phyloP scores from a whole-genome alignment of 1,284 basidiomycete species.

The Apiotrichum gamsii region DNA sequence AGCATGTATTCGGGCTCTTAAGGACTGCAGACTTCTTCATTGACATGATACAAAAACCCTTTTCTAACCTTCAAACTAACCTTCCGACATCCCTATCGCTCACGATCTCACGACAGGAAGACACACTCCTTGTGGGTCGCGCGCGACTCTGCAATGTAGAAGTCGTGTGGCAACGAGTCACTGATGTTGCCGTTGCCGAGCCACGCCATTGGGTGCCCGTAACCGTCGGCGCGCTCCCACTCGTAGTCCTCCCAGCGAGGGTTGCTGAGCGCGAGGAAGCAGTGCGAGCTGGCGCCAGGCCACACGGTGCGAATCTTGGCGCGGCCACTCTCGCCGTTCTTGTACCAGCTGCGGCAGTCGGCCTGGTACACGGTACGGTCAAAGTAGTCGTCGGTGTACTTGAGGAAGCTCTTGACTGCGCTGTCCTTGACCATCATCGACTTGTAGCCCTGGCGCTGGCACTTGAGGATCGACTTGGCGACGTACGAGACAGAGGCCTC shows the following conservation, averaged over 20 bases:
- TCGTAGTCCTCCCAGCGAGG: constrained; percentile 40
- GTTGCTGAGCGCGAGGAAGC: constrained; percentile 22
- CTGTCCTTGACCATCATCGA: constrained; percentile 23
- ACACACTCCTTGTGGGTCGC: too few species aligned
- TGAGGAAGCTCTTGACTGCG: constrained; percentile 30
- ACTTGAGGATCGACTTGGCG: constrained; percentile 14
- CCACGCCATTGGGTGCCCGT: constrained; percentile 11
- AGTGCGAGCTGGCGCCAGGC: constrained; percentile 18
- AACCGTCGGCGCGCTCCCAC: constrained; percentile 9
- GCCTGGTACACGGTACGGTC: constrained; percentile 25
- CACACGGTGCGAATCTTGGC: constrained; percentile 16
- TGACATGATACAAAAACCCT: too few species aligned
- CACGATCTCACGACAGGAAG: too few species aligned
- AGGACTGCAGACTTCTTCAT: too few species aligned
- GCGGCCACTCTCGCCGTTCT: constrained; percentile 12
- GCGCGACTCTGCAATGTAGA: too few species aligned
- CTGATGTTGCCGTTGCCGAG: constrained; percentile 15
- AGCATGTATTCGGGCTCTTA: too few species aligned
- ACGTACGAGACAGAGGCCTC: constrained; percentile 18
- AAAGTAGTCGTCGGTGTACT: constrained; percentile 27
- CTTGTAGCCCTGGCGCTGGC: constrained; percentile 12
- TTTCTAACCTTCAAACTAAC: too few species aligned
- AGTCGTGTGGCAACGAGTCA: too few species aligned
- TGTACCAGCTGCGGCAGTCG: constrained; percentile 28
- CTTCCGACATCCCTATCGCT: too few species aligned